These are phyloP conservation scores for Perkinsus chesapeaki DNA, from an alignment of 169 alveolate species.

Conservation along the genomic window DNA sequence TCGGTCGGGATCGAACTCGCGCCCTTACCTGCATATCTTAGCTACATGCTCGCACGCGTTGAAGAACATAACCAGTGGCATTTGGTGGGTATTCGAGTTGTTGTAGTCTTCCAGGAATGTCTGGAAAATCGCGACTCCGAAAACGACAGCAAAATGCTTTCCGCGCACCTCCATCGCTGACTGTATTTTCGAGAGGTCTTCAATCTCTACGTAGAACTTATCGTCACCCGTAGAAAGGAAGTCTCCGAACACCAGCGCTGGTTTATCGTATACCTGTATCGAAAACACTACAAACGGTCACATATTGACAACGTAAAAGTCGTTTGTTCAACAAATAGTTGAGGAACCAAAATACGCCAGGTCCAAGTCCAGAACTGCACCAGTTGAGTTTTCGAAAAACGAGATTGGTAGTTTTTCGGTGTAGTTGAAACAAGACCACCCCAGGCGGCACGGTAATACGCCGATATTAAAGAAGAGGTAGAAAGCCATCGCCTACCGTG, in stretches of 20 bases:
- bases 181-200: conserved; percentile 55
- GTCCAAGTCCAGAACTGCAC: no score
- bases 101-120: conserved; percentile 76
- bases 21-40: conserved; percentile 59
- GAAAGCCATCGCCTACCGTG: conserved; percentile 40
- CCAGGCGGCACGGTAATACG: no score
- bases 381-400: no score
- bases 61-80: conserved; percentile 85
- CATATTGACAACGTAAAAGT: no score
- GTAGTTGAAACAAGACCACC: no score
- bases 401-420: no score
- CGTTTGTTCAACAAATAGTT: no score
- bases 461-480: no score
- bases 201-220: conserved; percentile 59
- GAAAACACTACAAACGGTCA: no score
- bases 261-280: conserved; percentile 55
- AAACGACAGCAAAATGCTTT: not conserved
- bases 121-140: not conserved
- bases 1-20: not conserved
- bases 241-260: conserved; percentile 78
- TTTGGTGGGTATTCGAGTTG: conserved; percentile 61
- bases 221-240: conserved; percentile 70
- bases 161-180: conserved; percentile 52
- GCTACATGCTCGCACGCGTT: conserved; percentile 90
- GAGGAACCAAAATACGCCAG: no score